phyloP scores from a whole-genome alignment of 2,329 filamentous ascomycete species.

The Dothistroma septosporum region DNA sequence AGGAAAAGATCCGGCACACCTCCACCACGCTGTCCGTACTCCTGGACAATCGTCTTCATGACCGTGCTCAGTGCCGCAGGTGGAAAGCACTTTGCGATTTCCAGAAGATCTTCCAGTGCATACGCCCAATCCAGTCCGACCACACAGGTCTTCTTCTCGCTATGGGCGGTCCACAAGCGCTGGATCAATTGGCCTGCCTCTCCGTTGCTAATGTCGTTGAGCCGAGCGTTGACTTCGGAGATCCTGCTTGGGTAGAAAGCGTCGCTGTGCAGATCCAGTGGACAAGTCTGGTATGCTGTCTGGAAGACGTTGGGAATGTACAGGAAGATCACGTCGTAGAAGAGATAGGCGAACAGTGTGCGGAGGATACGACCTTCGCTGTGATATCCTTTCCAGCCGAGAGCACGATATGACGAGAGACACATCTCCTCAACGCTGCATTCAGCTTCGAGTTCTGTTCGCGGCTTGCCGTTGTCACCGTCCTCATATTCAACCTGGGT shows the following conservation, averaged over 20 bases:
- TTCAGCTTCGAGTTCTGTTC: constrained; percentile 50
- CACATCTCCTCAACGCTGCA: constrained; percentile 95
- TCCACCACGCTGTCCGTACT: constrained; percentile 80
- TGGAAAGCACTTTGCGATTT: constrained; percentile 73
- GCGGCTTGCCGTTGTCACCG: constrained; percentile 7
- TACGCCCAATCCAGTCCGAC: constrained; percentile 91
- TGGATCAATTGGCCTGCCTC: constrained; percentile 63
- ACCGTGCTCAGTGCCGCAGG: constrained; percentile 76
- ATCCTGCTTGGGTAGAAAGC: constrained; percentile 82
- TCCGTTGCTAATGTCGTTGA: constrained; percentile 85
- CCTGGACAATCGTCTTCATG: constrained; percentile 92
- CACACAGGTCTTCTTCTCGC: constrained; percentile 72
- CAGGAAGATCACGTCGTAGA: constrained; percentile 87
- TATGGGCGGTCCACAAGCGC: constrained; percentile 64
- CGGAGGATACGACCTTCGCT: constrained; percentile 85
- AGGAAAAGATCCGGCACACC: constrained; percentile 91
- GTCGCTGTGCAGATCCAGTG: constrained; percentile 87
- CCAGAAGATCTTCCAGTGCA: constrained; percentile 69
- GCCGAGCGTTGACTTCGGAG: constrained; percentile 80
- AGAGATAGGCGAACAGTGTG: constrained; percentile 79
- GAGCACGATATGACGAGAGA: constrained; percentile 72
- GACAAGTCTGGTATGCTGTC: constrained; percentile 89
- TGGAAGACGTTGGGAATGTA: constrained; percentile 97
- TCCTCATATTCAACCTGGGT: not conserved
- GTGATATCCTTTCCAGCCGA: constrained; percentile 94